Evolutionary conservation across 495 filamentous ascomycete genomes (phyloP), one percentile per base, ranked within the genome.

Genomic region (Diplogelasinospora grovesii): DNA sequence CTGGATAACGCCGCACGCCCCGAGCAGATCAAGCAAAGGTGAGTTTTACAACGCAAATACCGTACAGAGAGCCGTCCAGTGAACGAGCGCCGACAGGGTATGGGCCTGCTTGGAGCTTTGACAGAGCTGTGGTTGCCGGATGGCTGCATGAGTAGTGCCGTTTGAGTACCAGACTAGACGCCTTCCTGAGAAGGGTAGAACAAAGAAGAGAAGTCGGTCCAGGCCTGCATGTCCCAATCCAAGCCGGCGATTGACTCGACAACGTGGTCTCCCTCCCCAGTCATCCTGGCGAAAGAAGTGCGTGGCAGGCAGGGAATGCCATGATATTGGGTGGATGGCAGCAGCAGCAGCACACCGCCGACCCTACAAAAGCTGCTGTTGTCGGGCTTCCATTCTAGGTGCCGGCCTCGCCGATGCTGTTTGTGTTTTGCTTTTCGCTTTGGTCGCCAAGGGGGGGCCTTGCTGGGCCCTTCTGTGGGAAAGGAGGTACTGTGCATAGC

Each of bases 81-180:
- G 60, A 60, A 57, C n/a, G n/a, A n/a, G n/a, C n/a, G n/a, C n/a
- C n/a, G n/a, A 63, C 65, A 66, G 56, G 67, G 66, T 61, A 54
- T 40, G 49, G 56, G 61, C 54, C 62, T 71, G 68, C 62, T 69
- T 66, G 56, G 50, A 41, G 54, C 45, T 65, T 64, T 65, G 61
- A 61, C 60, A 65, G 56, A 64, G 57, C 56, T 53, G 48, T 60
- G 57, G 46, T 53, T 48, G 41, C 47, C 67, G 66, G 67, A 54
- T 64, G 56, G 64, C 67, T 75, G 70, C 70, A 73, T 63, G 59
- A 66, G 55, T n/a, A n/a, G 60, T 71, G 66, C 61, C 63, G 55
- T 63, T 48, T 46, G 59, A 56, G 52, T 54, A 52, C 49, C 52
- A 61, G 45, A 35, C 46, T 57, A 46, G 53, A 41, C 38, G 43